Percentiles rank a stretch among this genome's conserved stretches.
phyloP scores from a whole-genome alignment of 805 yeast genomes.

The Saccharomyces paradoxus region DNA sequence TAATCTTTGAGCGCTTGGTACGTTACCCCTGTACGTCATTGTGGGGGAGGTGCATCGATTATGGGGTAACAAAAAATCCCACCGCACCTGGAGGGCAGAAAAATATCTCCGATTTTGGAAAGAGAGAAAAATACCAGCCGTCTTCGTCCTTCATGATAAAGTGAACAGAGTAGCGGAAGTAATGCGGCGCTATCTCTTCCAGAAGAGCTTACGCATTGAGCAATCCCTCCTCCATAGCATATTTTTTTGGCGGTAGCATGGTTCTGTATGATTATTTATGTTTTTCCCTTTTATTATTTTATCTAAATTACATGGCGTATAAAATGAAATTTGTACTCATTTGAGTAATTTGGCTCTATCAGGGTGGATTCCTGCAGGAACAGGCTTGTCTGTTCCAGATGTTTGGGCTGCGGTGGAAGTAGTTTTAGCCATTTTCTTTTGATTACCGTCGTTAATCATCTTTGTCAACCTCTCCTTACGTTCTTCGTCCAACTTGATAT shows the following conservation, averaged over 20 bases:
- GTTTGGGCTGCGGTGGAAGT: conserved; percentile 6
- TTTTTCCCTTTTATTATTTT: background rate
- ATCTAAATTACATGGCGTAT: background rate
- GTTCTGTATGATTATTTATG: background rate
- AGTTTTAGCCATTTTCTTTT: conserved; percentile 26
- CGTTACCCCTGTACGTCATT: background rate
- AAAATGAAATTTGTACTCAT: conserved; percentile 1
- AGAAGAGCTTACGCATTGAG: background rate
- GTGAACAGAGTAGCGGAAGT: background rate
- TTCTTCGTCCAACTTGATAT: conserved; percentile 64
- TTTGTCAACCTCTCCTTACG: conserved; percentile 49
- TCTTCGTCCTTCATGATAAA: background rate
- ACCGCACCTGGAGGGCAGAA: too few relatives aligned
- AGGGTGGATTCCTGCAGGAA: conserved; percentile 43
- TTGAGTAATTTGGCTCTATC: conserved; percentile 41
- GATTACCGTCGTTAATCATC: conserved; percentile 36
- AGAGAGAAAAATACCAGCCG: background rate
- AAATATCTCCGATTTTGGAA: too few relatives aligned
- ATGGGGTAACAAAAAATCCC: background rate
- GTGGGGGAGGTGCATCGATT: background rate
- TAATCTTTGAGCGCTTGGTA: too few relatives aligned
- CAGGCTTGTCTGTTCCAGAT: background rate
- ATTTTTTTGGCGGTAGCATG: background rate
- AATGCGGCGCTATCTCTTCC: background rate
- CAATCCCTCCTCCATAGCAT: too few relatives aligned